Evolutionary conservation across 139 green algal species (phyloP).

Genomic region (Astrephomene gubernaculifera): DNA sequence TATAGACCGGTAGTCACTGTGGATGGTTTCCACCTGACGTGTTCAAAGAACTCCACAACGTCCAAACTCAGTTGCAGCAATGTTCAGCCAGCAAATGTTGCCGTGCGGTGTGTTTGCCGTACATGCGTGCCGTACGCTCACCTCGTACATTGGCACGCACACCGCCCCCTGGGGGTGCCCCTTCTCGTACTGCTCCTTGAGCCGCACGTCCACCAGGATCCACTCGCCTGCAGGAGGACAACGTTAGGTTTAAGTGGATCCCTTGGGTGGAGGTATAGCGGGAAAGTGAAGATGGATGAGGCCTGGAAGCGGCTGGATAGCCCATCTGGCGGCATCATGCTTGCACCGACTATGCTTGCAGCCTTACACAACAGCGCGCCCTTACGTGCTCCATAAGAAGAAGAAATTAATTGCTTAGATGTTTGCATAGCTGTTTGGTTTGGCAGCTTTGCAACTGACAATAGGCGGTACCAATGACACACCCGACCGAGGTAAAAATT

Average conservation of each 20-base stretch:
- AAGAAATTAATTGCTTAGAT: too few relatives aligned
- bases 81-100: too few relatives aligned
- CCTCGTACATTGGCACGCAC: slow-evolving; percentile 63
- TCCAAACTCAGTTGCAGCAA: not conserved
- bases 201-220: slow-evolving; percentile 64
- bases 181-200: slow-evolving; percentile 43
- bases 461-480: not conserved
- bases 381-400: not conserved
- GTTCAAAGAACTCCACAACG: too few relatives aligned
- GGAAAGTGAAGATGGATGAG: too few relatives aligned
- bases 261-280: too few relatives aligned
- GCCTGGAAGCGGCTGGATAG: too few relatives aligned
- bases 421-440: not conserved
- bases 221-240: slow-evolving; percentile 7
- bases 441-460: not conserved
- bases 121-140: not conserved
- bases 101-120: too few relatives aligned
- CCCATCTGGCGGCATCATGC: not conserved
- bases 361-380: too few relatives aligned
- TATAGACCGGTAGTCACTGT: not conserved
- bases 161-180: slow-evolving; percentile 45
- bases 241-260: not conserved
- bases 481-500: not conserved
- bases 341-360: not conserved
- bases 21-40: too few relatives aligned